phyloP scores from a whole-genome alignment of 106 monocot species.

The Posidonia australis region DNA sequence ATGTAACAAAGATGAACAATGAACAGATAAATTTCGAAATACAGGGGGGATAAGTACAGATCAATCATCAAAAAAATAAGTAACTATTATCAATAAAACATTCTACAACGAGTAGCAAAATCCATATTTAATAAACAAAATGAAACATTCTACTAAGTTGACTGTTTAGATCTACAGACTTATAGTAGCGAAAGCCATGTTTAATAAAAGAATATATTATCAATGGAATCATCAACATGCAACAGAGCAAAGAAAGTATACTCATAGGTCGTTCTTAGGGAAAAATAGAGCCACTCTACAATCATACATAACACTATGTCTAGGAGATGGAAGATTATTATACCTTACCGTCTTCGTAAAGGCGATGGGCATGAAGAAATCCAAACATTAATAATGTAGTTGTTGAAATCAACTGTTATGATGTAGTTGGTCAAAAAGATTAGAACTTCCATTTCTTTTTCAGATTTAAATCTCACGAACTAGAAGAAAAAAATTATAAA shows the following conservation, averaged over 20 bases:
- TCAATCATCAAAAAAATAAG: not conserved
- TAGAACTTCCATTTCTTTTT: too few species aligned
- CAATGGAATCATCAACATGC: not conserved
- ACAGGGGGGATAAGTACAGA: not conserved
- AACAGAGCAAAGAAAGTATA: not conserved
- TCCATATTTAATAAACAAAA: too few species aligned
- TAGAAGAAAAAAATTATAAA: too few species aligned
- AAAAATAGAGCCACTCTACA: not conserved
- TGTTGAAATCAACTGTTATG: too few species aligned
- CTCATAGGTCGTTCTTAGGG: not conserved
- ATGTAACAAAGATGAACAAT: not conserved
- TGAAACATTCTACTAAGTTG: too few species aligned
- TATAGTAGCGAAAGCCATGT: too few species aligned
- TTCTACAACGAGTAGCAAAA: too few species aligned
- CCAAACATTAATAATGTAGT: constrained; percentile 88
- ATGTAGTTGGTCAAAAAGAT: too few species aligned
- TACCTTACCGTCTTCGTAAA: constrained; percentile 86
- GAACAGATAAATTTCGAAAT: not conserved
- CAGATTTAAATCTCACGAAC: too few species aligned
- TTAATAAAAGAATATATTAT: too few species aligned
- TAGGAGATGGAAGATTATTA: not conserved
- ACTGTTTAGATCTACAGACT: too few species aligned
- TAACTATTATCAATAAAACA: too few species aligned
- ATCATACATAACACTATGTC: not conserved
- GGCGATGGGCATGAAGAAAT: constrained; percentile 68